Percentiles rank a stretch among this genome's conserved stretches.
Conservation (phyloP, 2,329 filamentous ascomycete species). For the Penicillium sp. region DNA sequence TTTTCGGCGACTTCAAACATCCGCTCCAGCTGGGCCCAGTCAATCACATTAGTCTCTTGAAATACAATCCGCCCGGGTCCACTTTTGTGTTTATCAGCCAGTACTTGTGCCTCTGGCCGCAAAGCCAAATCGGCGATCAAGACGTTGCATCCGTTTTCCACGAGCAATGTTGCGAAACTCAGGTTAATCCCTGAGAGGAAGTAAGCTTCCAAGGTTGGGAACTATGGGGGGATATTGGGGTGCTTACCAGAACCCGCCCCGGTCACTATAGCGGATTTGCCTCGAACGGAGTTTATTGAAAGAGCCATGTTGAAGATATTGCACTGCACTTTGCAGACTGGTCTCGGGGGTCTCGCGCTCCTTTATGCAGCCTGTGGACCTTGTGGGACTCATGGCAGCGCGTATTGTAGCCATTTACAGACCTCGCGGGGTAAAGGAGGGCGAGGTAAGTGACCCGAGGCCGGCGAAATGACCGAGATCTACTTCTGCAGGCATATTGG, state of each 20-base stretch:
- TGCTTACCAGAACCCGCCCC: constrained; percentile 55
- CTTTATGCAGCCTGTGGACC: constrained; percentile 16
- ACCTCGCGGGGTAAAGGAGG: constrained; percentile 2
- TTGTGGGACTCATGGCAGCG: constrained; percentile 17
- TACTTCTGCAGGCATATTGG: neutral
- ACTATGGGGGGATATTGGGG: neutral
- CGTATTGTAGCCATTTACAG: constrained; percentile 12
- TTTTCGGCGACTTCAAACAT: constrained; percentile 53
- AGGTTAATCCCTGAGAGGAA: constrained; percentile 46
- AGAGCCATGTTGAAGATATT: constrained; percentile 33
- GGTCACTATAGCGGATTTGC: constrained; percentile 56
- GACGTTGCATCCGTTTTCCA: constrained; percentile 50
- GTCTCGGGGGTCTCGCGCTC: neutral
- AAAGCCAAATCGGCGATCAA: constrained; percentile 48
- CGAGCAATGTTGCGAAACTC: constrained; percentile 44
- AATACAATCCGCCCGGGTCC: constrained; percentile 42
- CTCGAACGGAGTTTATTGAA: constrained; percentile 45
- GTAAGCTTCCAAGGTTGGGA: constrained; percentile 2
- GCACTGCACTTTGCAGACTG: neutral
- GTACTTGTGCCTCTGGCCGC: constrained; percentile 46
- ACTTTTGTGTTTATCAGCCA: constrained; percentile 41
- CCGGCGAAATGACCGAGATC: constrained; percentile 13
- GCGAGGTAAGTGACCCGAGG: constrained; percentile 12
- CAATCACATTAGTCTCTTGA: constrained; percentile 50
- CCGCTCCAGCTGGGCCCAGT: constrained; percentile 51